phyloP scores from a whole-genome alignment of 331 rosid genomes.

The Malus hybrid region DNA sequence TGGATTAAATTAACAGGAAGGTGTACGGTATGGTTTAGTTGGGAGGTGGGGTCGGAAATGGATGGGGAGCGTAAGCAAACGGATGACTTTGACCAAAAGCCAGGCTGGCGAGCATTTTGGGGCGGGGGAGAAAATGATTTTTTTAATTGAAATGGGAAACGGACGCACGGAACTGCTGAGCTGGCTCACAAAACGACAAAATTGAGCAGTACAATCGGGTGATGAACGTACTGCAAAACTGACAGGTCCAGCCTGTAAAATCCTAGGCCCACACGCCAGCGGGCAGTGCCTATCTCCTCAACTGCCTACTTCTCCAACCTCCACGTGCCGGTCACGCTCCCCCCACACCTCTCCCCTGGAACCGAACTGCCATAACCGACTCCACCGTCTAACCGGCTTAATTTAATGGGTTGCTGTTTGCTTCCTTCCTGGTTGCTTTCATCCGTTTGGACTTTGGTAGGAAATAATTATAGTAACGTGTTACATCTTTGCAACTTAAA shows the following conservation, averaged over 20 bases:
- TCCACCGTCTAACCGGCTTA: conserved; percentile 17
- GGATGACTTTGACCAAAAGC: conserved; percentile 44
- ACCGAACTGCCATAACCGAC: conserved; percentile 21
- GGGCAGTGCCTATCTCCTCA: not conserved
- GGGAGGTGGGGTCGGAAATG: not conserved
- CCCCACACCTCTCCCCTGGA: not conserved
- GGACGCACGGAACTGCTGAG: conserved; percentile 38
- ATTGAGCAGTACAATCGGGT: conserved; percentile 30
- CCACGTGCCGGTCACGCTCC: conserved; percentile 23
- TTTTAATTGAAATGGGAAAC: conserved; percentile 7
- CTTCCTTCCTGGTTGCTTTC: not conserved
- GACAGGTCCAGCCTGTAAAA: conserved; percentile 54
- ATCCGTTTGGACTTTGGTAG: not conserved
- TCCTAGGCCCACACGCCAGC: conserved; percentile 11
- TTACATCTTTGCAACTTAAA: not conserved
- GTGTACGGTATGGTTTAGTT: conserved; percentile 26
- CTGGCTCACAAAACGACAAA: conserved; percentile 50
- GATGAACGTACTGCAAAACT: conserved; percentile 22
- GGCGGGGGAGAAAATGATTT: not conserved
- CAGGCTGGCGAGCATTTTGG: conserved; percentile 48
- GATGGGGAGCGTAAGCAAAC: conserved; percentile 23
- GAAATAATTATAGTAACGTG: not conserved
- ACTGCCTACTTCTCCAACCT: conserved; percentile 9
- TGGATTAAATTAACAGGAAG: not conserved
- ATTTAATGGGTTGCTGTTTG: not conserved